Percentiles rank a stretch among this genome's conserved stretches.
Conservation (phyloP, 129 eudicot genomes). For the Centaurea solstitialis region DNA sequence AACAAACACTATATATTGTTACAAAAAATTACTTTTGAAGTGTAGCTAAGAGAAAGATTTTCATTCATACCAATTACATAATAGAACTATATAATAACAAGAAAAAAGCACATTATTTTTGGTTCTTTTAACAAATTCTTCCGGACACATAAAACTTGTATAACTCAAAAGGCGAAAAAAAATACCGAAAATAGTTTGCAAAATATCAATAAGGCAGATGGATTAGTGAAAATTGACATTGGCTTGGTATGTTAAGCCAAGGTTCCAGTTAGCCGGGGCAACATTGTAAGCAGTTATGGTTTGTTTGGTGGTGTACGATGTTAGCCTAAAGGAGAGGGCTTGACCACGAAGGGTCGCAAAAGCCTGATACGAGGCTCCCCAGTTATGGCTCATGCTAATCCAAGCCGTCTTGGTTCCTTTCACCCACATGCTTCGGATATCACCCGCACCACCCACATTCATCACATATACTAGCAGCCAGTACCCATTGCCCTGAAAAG, state of each 20-base stretch:
- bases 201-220: neutral
- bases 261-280: conserved; percentile 76
- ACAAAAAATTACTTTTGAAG: neutral
- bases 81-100: conserved; percentile 10
- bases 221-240: conserved; percentile 58
- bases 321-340: conserved; percentile 66
- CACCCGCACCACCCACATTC: conserved; percentile 97
- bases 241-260: conserved; percentile 67
- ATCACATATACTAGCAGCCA: conserved; percentile 79
- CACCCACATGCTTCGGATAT: conserved; percentile 67
- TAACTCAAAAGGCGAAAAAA: conserved; percentile 7
- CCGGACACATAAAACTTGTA: neutral
- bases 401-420: conserved; percentile 89
- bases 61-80: neutral
- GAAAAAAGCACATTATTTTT: neutral
- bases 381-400: conserved; percentile 91
- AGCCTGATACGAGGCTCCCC: conserved; percentile 95
- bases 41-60: neutral
- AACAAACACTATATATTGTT: neutral
- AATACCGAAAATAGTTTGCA: neutral
- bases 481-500: conserved; percentile 70
- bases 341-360: conserved; percentile 70
- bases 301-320: conserved; percentile 61
- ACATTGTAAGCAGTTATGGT: conserved; percentile 71
- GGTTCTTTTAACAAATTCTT: conserved; percentile 11